Conservation (phyloP, 306 rosid genomes). For the Hippophae rhamnoides region DNA sequence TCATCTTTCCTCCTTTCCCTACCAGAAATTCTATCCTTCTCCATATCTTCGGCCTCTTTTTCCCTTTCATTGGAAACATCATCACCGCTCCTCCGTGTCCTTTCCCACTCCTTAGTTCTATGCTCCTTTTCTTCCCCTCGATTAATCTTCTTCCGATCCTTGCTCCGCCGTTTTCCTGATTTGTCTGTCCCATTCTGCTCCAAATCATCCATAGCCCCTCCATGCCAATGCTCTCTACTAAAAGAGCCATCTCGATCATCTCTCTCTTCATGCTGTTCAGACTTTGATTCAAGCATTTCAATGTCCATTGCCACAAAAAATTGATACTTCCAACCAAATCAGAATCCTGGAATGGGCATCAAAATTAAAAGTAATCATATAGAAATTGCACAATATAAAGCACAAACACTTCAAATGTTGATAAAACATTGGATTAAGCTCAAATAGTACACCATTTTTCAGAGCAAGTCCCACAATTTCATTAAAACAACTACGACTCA, state of each 20-base stretch:
- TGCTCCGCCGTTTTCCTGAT: conserved; percentile 50
- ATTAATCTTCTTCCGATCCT: conserved; percentile 67
- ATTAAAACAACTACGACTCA: too few species aligned
- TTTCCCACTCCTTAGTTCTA: conserved; percentile 55
- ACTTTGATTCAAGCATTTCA: conserved; percentile 42
- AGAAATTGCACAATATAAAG: too few species aligned
- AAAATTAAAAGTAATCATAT: too few species aligned
- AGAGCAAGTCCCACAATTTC: too few species aligned
- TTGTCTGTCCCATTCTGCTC: conserved; percentile 36
- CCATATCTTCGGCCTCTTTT: conserved; percentile 41
- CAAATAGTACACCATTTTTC: too few species aligned
- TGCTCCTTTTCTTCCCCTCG: conserved; percentile 62
- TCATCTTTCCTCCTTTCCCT: conserved; percentile 69
- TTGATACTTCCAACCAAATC: neutral
- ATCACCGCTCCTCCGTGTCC: conserved; percentile 36
- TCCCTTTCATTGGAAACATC: conserved; percentile 42
- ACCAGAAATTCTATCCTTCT: conserved; percentile 39
- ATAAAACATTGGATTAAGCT: too few species aligned
- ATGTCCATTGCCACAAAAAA: conserved; percentile 36
- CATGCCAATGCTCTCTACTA: conserved; percentile 21
- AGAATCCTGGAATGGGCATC: too few species aligned
- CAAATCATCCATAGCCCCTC: conserved; percentile 26
- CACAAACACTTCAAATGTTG: too few species aligned
- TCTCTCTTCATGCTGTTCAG: conserved; percentile 34
- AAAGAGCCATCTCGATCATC: conserved; percentile 38